These are phyloP conservation scores for Fusarium anthophilum DNA, from an alignment of 2,329 filamentous ascomycete species.

Conservation along the genomic window DNA sequence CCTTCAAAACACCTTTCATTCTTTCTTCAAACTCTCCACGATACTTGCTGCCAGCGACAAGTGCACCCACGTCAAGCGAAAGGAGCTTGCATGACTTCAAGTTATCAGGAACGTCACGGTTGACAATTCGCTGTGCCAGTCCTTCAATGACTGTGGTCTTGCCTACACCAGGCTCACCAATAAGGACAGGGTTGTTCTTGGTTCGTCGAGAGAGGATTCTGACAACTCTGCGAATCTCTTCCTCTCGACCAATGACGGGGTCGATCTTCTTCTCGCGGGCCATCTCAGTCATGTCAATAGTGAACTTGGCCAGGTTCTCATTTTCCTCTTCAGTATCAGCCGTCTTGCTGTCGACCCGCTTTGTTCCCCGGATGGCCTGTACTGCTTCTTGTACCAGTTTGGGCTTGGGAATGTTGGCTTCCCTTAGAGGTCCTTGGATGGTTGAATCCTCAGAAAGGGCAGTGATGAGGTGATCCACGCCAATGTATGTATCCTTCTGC, in stretches of 20 bases:
- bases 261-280: slow-evolving; percentile 98
- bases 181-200: slow-evolving; percentile 98
- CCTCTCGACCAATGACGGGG: slow-evolving; percentile 94
- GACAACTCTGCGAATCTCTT: slow-evolving; percentile 92
- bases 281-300: slow-evolving; percentile 97
- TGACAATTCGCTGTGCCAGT: slow-evolving; percentile 93
- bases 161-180: slow-evolving; percentile 96
- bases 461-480: slow-evolving; percentile 92
- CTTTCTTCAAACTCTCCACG: slow-evolving; percentile 98
- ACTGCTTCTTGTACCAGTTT: slow-evolving; percentile 94
- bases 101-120: slow-evolving; percentile 95
- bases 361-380: slow-evolving; percentile 89
- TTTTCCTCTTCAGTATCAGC: slow-evolving; percentile 92
- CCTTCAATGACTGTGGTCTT: slow-evolving; percentile 99
- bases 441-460: slow-evolving; percentile 81
- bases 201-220: slow-evolving; percentile 92
- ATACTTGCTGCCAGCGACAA: slow-evolving; percentile 98
- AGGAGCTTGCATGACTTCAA: slow-evolving; percentile 92
- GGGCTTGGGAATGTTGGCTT: slow-evolving; percentile 89
- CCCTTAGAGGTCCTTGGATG: slow-evolving; percentile 78
- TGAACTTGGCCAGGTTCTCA: slow-evolving; percentile 97
- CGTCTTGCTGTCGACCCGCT: slow-evolving; percentile 93
- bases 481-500: slow-evolving; percentile 96
- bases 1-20: slow-evolving; percentile 98
- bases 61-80: slow-evolving; percentile 91